phyloP scores from a whole-genome alignment of 805 yeast species.

The Vanderwaltozyma yarrowii region DNA sequence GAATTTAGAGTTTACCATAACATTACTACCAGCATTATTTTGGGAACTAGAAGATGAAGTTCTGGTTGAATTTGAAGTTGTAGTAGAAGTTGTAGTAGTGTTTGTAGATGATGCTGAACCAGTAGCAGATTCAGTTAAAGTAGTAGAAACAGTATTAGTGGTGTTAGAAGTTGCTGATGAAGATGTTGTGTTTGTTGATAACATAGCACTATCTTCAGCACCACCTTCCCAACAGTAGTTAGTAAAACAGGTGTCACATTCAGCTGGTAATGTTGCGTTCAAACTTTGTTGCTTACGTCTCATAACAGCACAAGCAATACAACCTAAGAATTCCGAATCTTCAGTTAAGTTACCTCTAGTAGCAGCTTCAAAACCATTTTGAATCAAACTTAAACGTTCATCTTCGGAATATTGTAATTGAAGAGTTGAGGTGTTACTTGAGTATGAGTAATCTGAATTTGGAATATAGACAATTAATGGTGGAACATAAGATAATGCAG shows the following conservation, averaged over 20 bases:
- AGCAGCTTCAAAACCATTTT: slow-evolving; percentile 67
- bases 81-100: not conserved
- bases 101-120: too few species aligned
- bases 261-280: slow-evolving; percentile 47
- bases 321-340: slow-evolving; percentile 59
- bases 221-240: slow-evolving; percentile 54
- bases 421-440: slow-evolving; percentile 65
- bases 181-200: slow-evolving; percentile 2
- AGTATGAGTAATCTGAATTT: slow-evolving; percentile 54
- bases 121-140: slow-evolving; percentile 4
- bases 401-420: slow-evolving; percentile 50
- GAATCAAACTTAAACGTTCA: slow-evolving; percentile 50
- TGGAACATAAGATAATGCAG: slow-evolving; percentile 46
- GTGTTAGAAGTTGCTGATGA: slow-evolving; percentile 4
- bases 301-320: slow-evolving; percentile 76
- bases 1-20: not conserved
- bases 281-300: slow-evolving; percentile 69
- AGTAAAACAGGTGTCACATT: slow-evolving; percentile 61
- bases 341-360: slow-evolving; percentile 57
- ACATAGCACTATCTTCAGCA: slow-evolving; percentile 10
- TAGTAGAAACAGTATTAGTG: slow-evolving; percentile 2
- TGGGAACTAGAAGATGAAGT: slow-evolving; percentile 2
- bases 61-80: slow-evolving; percentile 2
- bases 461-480: slow-evolving; percentile 73
- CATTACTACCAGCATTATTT: slow-evolving; percentile 3